A percentile compares a stretch with the other conserved stretches of the same genome.
phyloP scores from a whole-genome alignment of 1,284 basidiomycete genomes.

The Cutaneotrichosporon sp. region DNA sequence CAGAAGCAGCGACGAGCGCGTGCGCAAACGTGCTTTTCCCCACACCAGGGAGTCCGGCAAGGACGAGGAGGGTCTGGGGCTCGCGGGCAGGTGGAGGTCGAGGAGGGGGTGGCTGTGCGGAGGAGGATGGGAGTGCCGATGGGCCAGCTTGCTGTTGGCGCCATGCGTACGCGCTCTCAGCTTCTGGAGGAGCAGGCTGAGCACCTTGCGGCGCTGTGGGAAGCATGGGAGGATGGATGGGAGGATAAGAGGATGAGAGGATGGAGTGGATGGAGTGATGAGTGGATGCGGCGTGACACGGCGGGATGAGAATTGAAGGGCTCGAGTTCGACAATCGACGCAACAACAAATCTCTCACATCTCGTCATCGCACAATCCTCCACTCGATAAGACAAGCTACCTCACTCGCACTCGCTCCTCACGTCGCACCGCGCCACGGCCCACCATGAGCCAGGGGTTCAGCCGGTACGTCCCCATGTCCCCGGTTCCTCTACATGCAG shows the following conservation, averaged over 20 bases:
- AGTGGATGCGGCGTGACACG: too few relatives aligned
- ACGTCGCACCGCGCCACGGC: background rate
- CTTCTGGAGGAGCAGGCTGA: background rate
- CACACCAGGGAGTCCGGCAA: slow-evolving; percentile 49
- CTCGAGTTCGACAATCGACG: background rate
- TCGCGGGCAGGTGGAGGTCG: background rate
- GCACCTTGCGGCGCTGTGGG: background rate
- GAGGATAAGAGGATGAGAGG: too few relatives aligned
- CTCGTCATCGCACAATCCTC: background rate
- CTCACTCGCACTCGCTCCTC: background rate
- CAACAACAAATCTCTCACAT: slow-evolving; percentile 3
- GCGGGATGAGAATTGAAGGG: background rate
- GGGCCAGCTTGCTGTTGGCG: background rate
- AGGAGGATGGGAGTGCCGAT: background rate
- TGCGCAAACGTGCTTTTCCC: slow-evolving; percentile 50
- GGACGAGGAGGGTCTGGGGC: slow-evolving; percentile 43
- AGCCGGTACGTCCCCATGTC: slow-evolving; percentile 64
- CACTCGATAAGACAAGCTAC: background rate
- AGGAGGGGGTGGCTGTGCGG: background rate
- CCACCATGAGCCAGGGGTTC: slow-evolving; percentile 59
- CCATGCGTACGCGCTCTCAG: slow-evolving; percentile 1
- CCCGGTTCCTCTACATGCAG: too few relatives aligned
- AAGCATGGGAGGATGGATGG: background rate
- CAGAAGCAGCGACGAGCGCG: slow-evolving; percentile 29
- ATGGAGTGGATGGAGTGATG: background rate